A percentile compares a stretch with the other conserved stretches of the same genome.
These are phyloP conservation scores for Phaseolus coccineus DNA, from an alignment of 331 rosid genomes.

Conservation along the genomic window DNA sequence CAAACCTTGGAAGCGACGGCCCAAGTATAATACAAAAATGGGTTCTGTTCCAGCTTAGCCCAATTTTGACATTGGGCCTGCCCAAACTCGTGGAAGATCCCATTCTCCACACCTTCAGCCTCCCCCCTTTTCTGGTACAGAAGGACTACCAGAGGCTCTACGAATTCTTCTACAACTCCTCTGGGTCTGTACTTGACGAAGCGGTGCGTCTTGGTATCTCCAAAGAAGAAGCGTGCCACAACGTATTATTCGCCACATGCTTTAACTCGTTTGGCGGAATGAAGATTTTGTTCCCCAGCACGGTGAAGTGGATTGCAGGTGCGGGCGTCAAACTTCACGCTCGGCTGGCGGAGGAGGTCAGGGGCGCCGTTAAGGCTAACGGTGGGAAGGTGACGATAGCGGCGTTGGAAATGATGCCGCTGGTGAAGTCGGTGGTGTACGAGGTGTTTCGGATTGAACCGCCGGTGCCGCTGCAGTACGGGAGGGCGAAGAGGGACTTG, in stretches of 20 bases:
- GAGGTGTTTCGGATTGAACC: slow-evolving; percentile 84
- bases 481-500: slow-evolving; percentile 71
- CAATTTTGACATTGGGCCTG: slow-evolving; percentile 65
- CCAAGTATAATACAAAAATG: slow-evolving; percentile 68
- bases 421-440: slow-evolving; percentile 87
- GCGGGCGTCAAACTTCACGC: slow-evolving; percentile 74
- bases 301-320: slow-evolving; percentile 68
- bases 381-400: slow-evolving; percentile 78
- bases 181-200: slow-evolving; percentile 65
- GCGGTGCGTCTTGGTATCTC: slow-evolving; percentile 76
- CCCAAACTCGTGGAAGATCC: slow-evolving; percentile 72
- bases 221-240: slow-evolving; percentile 93
- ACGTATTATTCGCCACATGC: slow-evolving; percentile 82
- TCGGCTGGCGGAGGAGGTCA: slow-evolving; percentile 65
- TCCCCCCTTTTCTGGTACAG: slow-evolving; percentile 67
- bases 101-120: slow-evolving; percentile 61
- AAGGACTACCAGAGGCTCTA: slow-evolving; percentile 71
- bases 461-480: slow-evolving; percentile 84
- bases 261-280: slow-evolving; percentile 89
- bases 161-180: slow-evolving; percentile 73
- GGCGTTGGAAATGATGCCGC: slow-evolving; percentile 76
- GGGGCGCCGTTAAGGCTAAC: slow-evolving; percentile 62
- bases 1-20: slow-evolving; percentile 66
- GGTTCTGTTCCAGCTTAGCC: slow-evolving; percentile 71
- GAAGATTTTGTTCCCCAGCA: slow-evolving; percentile 68